A percentile compares a stretch with the other conserved stretches of the same genome.
These are phyloP conservation scores for Ilyonectria robusta DNA, from an alignment of 2,329 filamentous ascomycete species.

Conservation along the genomic window DNA sequence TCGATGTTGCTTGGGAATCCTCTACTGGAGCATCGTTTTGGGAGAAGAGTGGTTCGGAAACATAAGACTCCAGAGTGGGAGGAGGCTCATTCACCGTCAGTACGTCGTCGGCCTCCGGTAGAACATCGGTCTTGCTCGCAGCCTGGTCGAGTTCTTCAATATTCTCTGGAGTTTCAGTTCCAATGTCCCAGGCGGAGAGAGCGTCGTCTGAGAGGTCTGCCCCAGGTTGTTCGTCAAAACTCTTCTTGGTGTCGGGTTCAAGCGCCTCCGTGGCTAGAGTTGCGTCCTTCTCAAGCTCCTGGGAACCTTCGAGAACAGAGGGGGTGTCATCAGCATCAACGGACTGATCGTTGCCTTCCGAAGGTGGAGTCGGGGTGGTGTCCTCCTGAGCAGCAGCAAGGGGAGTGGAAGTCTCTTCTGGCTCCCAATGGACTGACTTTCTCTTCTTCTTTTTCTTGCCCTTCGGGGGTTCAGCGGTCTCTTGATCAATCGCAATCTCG, in stretches of 20 bases:
- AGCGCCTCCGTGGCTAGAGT: background rate
- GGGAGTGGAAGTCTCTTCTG: constrained; percentile 11
- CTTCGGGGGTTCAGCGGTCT: constrained; percentile 13
- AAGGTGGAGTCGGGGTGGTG: background rate
- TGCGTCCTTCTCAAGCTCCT: background rate
- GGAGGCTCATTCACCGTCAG: constrained; percentile 14
- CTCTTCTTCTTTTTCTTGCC: constrained; percentile 35
- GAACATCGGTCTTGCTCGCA: background rate
- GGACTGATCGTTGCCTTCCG: constrained; percentile 6
- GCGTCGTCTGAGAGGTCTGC: constrained; percentile 10
- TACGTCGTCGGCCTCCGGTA: constrained; percentile 9
- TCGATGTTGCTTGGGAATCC: constrained; percentile 42
- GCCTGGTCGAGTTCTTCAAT: background rate
- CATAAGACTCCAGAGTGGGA: constrained; percentile 37
- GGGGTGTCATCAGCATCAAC: constrained; percentile 21
- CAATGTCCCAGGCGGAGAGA: constrained; percentile 26
- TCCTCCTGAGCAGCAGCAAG: background rate
- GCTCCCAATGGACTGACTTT: constrained; percentile 41
- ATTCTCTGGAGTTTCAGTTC: constrained; percentile 8
- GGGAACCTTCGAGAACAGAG: background rate
- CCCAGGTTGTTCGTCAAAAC: background rate
- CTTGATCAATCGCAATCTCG: constrained; percentile 6
- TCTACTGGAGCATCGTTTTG: constrained; percentile 48
- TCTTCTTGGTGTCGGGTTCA: background rate
- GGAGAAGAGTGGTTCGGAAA: constrained; percentile 52